Percentiles rank a stretch among this genome's conserved stretches.
phyloP scores from a whole-genome alignment of 768 basidiomycete genomes.

The Plicaturopsis crispa region DNA sequence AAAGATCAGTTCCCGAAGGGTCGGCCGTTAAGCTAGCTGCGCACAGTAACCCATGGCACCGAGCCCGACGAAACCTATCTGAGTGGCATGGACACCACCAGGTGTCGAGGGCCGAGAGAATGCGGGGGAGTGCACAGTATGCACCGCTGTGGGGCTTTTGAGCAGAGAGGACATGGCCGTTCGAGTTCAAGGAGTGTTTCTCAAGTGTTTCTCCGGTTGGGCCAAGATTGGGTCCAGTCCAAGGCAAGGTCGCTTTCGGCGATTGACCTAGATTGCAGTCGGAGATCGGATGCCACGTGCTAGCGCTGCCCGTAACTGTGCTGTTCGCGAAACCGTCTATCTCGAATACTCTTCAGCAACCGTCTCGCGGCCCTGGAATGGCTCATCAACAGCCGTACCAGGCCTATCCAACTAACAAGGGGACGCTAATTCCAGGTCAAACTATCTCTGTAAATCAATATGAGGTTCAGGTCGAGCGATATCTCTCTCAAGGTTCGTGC shows the following conservation, averaged over 20 bases:
- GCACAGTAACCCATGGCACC: conserved; percentile 46
- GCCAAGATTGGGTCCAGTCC: not conserved
- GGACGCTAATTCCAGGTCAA: conserved; percentile 75
- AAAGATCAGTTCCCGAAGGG: conserved; percentile 68
- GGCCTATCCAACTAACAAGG: conserved; percentile 38
- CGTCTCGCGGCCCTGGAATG: too few species aligned
- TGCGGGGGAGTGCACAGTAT: conserved; percentile 19
- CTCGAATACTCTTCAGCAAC: too few species aligned
- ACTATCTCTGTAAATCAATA: conserved; percentile 86
- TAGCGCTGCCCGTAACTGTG: too few species aligned
- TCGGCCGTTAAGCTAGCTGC: conserved; percentile 34
- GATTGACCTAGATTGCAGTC: not conserved
- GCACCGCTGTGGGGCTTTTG: not conserved
- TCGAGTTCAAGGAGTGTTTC: conserved; percentile 9
- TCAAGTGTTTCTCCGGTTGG: not conserved
- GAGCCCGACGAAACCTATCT: conserved; percentile 41
- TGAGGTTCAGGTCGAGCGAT: conserved; percentile 87
- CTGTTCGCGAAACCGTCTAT: too few species aligned
- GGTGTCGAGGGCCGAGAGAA: conserved; percentile 61
- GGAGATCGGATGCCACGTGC: too few species aligned
- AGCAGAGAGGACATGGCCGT: not conserved
- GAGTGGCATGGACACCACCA: conserved; percentile 19
- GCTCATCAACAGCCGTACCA: too few species aligned
- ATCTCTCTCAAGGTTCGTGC: conserved; percentile 83
- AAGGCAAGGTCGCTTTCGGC: not conserved